Base-by-base conservation (phyloP, 2,329 filamentous ascomycete genomes). In the Aspergillus tamarii region DNA sequence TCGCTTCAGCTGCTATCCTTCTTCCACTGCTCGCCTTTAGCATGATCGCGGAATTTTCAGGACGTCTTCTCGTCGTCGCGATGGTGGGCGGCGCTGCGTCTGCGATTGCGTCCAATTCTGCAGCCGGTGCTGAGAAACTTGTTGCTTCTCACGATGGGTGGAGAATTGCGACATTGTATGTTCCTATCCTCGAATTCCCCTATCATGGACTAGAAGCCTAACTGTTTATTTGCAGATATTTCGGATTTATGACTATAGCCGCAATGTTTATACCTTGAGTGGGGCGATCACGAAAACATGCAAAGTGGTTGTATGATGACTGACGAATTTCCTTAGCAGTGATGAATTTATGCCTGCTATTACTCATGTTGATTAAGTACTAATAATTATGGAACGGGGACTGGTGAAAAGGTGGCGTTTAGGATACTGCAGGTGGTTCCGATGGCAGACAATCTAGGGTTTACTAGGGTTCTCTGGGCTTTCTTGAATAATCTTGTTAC, bases 1-100 rank as follows among this genome's bases (percentile, higher is more conserved):
- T 84, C 0, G 75, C 85, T 11, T 84, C 84, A 0, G 77, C 81
- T 0, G 82, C 84, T 0, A 78, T 90, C 2, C 74, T 89, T 7
- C 76, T 87, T 0, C 88, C 88, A 0, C 79, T 89, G 1, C 70
- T 89, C 10, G 82, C 85, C 0, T 90, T 90, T 70, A 74, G 82
- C 6, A 79, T 88, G 26, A 84, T 90, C 23, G 81, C 84, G 0
- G 82, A 84, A 7, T 87, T 89, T 64, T 72, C 84, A 0, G 85
- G 84, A 1, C 82, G 87, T n/a, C 81, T 89, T 66, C 83, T 83
- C 0, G 82, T 90, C 2, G 84, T 88, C 2, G 69, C 83, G 4
- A 77, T 89, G 0, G 83, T 87, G 0, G 84, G 81, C 0, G 75
- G 81, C 0, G 81, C 83, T 2, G 80, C 84, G 9, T 72, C 76